Evolutionary conservation across 176 grass and related monocot genomes (phyloP), one percentile per base, ranked within the genome.

Genomic region (Carex littledalei): DNA sequence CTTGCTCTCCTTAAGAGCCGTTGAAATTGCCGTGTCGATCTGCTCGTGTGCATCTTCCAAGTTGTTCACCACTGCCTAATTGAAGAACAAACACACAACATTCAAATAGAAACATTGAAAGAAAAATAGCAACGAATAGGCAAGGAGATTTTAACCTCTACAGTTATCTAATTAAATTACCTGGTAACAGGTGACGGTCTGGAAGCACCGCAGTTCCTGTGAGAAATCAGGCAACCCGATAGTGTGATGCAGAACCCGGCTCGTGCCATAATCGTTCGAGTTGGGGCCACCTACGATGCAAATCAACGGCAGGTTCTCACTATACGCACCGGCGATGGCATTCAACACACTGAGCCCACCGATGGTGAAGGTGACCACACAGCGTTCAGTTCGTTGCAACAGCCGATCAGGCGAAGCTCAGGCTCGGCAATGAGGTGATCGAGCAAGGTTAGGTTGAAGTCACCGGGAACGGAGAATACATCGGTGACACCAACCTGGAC

Each of bases 371-470:
- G 90, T 95, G 15, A 92, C 87, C 22, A 68, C 90, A 77, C 90
- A 8, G 93, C 90, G 79, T 95, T 95, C 60, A 95, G 85, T 84
- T 95, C 90, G 78, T 92, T 92, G 71, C 90, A 92, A 85, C 90
- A 91, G 4, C 90, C 90, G 0, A 95, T 71, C 1, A 95, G 18
- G 15, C 69, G 61, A 2, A 95, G 85, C 0, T 78, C 87, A 0
- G 89, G 93, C 55, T 95, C 90, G 0, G 89, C 87, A 24, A 91
- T 53, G 18, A 95, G 90, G 53, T 95, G 87, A 56, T 95, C 93
- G 5, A 95, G 93, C 24, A 91, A 87, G 56, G 93, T 94, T 5
- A 94, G 90, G 88, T 94, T 94, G 79, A 94, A 92, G 79, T 94
- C 93, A 0, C 93, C 88, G 1, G 88, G 93, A 18, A 95, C 90